Percentiles rank a stretch among this genome's conserved stretches.
Evolutionary conservation across 306 rosid species (phyloP).

Genomic region (Sphenostylis stenocarpa): DNA sequence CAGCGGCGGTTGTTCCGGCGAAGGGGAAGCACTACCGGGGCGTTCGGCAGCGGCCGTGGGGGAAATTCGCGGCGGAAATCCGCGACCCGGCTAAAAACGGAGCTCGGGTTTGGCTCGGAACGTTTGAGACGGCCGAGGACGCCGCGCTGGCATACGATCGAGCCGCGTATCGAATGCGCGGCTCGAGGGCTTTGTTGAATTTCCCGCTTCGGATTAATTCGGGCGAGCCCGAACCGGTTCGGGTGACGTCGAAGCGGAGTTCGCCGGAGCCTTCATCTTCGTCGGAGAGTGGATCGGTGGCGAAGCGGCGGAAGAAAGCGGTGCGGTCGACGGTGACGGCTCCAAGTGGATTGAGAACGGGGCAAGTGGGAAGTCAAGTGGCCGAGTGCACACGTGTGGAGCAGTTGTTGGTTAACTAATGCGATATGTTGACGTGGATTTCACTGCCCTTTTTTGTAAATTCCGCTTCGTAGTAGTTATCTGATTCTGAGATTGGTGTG

Average conservation of each 20-base stretch:
- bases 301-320: constrained; percentile 53
- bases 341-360: constrained; percentile 18
- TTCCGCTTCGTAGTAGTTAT: constrained; percentile 19
- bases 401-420: constrained; percentile 28
- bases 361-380: constrained; percentile 41
- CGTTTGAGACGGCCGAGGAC: constrained; percentile 90
- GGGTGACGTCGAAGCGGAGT: constrained; percentile 62
- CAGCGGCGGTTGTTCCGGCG: constrained; percentile 44
- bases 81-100: constrained; percentile 95
- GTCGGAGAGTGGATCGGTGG: constrained; percentile 43
- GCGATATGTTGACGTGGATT: constrained; percentile 27
- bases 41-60: constrained; percentile 94
- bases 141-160: constrained; percentile 93
- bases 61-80: constrained; percentile 94
- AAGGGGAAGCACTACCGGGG: constrained; percentile 92
- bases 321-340: constrained; percentile 36
- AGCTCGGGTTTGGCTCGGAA: constrained; percentile 95
- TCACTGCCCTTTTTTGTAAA: neutral
- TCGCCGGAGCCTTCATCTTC: constrained; percentile 52
- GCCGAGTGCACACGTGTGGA: constrained; percentile 30
- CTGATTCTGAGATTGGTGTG: neutral
- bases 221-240: constrained; percentile 87
- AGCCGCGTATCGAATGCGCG: constrained; percentile 92
- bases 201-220: constrained; percentile 87
- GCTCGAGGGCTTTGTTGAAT: constrained; percentile 74